These are phyloP conservation scores for Acorus calamus DNA, from an alignment of 106 monocot genomes.

Conservation along the genomic window DNA sequence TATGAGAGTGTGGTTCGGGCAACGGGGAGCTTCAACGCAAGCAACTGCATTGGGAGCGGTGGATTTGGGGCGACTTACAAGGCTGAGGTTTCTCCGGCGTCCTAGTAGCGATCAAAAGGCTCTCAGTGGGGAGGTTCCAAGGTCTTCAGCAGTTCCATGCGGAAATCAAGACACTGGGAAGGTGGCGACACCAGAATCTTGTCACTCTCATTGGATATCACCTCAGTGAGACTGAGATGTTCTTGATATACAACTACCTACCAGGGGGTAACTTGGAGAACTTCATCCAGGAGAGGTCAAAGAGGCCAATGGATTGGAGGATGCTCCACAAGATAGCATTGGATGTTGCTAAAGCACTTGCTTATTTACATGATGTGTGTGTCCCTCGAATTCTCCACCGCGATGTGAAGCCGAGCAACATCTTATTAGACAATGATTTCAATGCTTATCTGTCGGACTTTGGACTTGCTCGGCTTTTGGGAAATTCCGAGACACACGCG, in stretches of 20 bases:
- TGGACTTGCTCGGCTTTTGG: slow-evolving; percentile 64
- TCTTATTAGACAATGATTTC: slow-evolving; percentile 53
- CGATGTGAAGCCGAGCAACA: slow-evolving; percentile 77
- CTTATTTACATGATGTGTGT: slow-evolving; percentile 53
- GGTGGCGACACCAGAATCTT: slow-evolving; percentile 85
- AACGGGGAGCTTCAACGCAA: slow-evolving; percentile 65
- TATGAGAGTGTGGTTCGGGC: slow-evolving; percentile 77
- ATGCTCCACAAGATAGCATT: slow-evolving; percentile 97
- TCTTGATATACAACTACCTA: slow-evolving; percentile 67
- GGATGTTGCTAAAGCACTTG: slow-evolving; percentile 71
- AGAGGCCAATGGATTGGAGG: slow-evolving; percentile 58
- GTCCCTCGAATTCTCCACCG: slow-evolving; percentile 66
- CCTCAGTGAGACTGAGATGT: slow-evolving; percentile 74
- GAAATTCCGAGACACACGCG: slow-evolving; percentile 76
- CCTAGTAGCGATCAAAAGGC: slow-evolving; percentile 85
- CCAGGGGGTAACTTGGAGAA: slow-evolving; percentile 71
- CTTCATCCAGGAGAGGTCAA: slow-evolving; percentile 62
- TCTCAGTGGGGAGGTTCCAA: slow-evolving; percentile 80
- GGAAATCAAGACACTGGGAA: slow-evolving; percentile 78
- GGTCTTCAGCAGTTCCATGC: slow-evolving; percentile 90
- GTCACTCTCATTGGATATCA: slow-evolving; percentile 94
- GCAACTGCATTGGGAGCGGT: slow-evolving; percentile 89
- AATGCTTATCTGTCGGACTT: slow-evolving; percentile 76
- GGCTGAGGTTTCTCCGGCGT: slow-evolving; percentile 89
- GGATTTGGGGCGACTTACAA: slow-evolving; percentile 98